Base-by-base conservation (phyloP, 73 alveolate species). In the Paramecium sexaurelia region DNA sequence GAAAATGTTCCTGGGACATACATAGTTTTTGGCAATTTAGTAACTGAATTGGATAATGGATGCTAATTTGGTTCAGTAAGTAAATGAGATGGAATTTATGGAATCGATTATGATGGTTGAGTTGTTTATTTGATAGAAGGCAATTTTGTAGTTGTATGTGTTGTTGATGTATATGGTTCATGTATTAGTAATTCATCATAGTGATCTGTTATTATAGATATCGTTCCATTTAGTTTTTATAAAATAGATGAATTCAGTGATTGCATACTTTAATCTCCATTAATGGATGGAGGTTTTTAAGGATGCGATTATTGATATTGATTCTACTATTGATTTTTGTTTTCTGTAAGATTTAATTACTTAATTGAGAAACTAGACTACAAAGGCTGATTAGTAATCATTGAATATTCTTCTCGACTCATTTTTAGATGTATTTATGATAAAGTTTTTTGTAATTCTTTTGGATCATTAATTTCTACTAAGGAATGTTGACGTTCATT, bases 11-110 rank as follows among this genome's bases (percentile, higher is more conserved):
- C 90, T 45, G 68, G 73, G 15, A 26, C 40, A 78, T 24, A 29
- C 40, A 41, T 24, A 24, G 75, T 24, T 78, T 78, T 78, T 3
- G 90, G 90, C 19, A 78, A 24, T 78, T 78, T 78, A 40, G 73
- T 26, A 7, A 40, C 32, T 2, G 68, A 78, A 43, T 78, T 78
- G 6, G 45, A 29, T 78, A 78, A 78, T n/a, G 75, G 75, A 20
- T 24, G 3, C 4, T 20, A 9, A 17, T 39, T 22, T 45, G 71
- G 43, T 61, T 78, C 40, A 15, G 86, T 41, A 11, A 40, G 69
- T 17, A 24, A 40, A 78, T 32, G 68, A 1, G 35, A 61, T 11
- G 90, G 90, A 3, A 43, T 19, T 45, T 78, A 78, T 9, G 67
- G 67, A n/a, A 17, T 20, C 15, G 19, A n/a, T n/a, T 32, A 45